Evolutionary conservation across 495 filamentous ascomycete species (phyloP).

Genomic region (Letharia columbiana): DNA sequence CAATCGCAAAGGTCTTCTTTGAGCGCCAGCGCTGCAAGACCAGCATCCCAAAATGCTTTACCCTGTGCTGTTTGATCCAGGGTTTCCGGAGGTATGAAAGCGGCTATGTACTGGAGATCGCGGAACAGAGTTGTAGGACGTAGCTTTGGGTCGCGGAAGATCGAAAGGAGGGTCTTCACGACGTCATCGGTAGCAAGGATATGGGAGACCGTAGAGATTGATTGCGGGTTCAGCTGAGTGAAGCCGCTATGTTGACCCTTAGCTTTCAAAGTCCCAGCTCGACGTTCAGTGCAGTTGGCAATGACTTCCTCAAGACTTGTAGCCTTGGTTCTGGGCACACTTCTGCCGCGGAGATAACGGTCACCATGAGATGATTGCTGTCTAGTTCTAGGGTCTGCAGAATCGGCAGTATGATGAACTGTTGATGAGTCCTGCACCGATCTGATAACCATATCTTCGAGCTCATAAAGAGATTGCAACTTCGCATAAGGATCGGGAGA

Average conservation of each 20-base stretch:
- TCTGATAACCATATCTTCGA: conserved; percentile 64
- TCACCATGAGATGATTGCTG: background rate
- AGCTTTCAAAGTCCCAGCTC: conserved; percentile 46
- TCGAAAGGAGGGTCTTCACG: conserved; percentile 64
- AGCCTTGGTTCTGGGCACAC: conserved; percentile 27
- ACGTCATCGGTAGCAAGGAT: conserved; percentile 59
- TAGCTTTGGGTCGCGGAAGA: conserved; percentile 68
- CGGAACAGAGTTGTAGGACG: conserved; percentile 89
- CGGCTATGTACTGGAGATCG: conserved; percentile 89
- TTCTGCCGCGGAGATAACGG: conserved; percentile 2
- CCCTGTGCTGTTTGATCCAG: conserved; percentile 80
- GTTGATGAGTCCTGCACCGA: conserved; percentile 12
- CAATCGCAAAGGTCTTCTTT: conserved; percentile 84
- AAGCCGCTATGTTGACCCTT: conserved; percentile 29
- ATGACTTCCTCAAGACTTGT: conserved; percentile 53
- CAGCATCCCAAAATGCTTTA: conserved; percentile 92
- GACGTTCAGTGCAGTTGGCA: conserved; percentile 60
- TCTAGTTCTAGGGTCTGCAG: conserved; percentile 20
- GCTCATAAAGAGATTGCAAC: conserved; percentile 71
- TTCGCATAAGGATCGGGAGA: conserved; percentile 85
- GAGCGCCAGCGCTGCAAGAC: conserved; percentile 74
- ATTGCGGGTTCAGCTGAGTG: background rate
- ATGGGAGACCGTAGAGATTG: conserved; percentile 35
- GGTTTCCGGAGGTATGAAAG: conserved; percentile 73
- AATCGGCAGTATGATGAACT: conserved; percentile 36